Evolutionary conservation across 2,329 filamentous ascomycete genomes (phyloP).

Genomic region (Cytospora mali): DNA sequence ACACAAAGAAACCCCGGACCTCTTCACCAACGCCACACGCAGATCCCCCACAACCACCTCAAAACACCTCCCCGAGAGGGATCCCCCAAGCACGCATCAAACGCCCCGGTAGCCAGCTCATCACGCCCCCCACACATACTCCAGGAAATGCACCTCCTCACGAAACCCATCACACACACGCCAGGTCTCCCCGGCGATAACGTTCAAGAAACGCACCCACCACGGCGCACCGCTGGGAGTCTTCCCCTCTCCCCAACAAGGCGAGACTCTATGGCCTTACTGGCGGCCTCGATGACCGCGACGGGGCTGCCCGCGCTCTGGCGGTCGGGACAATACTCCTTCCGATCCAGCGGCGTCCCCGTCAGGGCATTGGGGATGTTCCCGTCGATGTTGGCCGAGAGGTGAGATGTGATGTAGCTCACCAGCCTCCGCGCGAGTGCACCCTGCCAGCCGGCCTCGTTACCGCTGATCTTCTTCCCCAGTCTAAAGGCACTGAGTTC

Average conservation of each 20-base stretch:
- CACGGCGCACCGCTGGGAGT: not conserved
- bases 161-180: not conserved
- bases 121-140: not conserved
- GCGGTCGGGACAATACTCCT: not conserved
- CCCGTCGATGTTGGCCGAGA: not conserved
- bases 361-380: not conserved
- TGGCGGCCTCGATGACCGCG: not conserved
- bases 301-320: not conserved
- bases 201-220: not conserved
- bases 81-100: not conserved
- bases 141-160: not conserved
- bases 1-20: no score
- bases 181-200: conserved; percentile 1
- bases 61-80: no score
- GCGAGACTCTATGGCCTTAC: not conserved
- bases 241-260: not conserved
- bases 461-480: not conserved
- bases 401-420: not conserved
- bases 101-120: not conserved
- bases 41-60: no score
- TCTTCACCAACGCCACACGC: no score
- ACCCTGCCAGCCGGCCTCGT: not conserved
- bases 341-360: not conserved
- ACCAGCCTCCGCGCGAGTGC: not conserved
- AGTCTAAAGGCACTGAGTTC: not conserved